Base-by-base conservation (phyloP, 306 rosid species). In the Casuarina cunninghamiana region DNA sequence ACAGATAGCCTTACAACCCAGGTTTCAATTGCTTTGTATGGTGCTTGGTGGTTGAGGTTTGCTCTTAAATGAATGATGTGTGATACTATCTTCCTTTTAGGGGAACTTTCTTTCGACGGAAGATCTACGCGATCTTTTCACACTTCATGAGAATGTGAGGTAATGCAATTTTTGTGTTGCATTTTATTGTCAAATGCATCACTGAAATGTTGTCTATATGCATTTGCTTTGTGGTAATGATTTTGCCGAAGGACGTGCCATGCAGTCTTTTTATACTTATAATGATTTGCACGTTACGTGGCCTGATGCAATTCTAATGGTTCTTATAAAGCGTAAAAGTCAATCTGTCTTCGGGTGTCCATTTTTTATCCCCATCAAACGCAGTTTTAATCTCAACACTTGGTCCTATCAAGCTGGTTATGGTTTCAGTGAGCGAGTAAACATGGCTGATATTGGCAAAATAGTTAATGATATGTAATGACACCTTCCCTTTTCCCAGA, bases 91-190 rank as follows among this genome's bases (percentile, higher is more conserved):
- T 71, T 53, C 49, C 67, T 81, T 84, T 80, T 88, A 94, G 98
- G 93, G 82, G 48, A 92, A 90, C 85, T 67, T 83, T 54, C 90
- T 94, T 78, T 94, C 98, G 6, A 87, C 84, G 66, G 97, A 92
- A 88, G 97, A 92, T 86, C 95, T 94, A 66, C 98, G 95, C 1
- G 89, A 94, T 92, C 89, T 94, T 71, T 94, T 94, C 85, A 84
- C 93, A 68, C 91, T 89, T 88, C 92, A 83, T 80, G 97, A 86
- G 84, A 89, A 78, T 74, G 75, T 75, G 74, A 88, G 92, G 98
- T 94, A 89, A 86, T 74, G 77, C 45, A 21, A 45, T 41, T 49
- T 79, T 75, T 79, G 19, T 48, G 55, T 57, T 73, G 69, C 6
- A 67, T 46, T 66, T 72, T 57, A 45, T 81, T 41, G 44, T 11